phyloP scores from a whole-genome alignment of 176 grass and related monocot genomes.

The Elymus sibiricus region DNA sequence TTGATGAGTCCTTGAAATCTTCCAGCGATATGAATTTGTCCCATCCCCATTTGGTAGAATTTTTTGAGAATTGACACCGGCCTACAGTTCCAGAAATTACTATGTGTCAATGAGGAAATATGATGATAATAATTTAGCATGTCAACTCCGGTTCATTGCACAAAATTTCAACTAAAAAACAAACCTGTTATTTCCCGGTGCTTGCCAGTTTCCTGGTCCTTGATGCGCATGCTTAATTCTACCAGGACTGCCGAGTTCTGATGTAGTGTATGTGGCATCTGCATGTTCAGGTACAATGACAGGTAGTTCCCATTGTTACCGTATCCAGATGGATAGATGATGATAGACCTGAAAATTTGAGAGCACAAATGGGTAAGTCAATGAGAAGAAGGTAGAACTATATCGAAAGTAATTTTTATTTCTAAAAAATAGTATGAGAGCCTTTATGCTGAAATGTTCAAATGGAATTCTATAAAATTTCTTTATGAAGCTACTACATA shows the following conservation, averaged over 20 bases:
- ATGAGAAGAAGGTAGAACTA: not conserved
- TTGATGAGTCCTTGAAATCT: slow-evolving; percentile 17
- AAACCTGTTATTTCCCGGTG: slow-evolving; percentile 4
- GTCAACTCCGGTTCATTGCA: not conserved
- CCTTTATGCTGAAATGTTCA: not conserved
- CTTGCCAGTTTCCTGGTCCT: slow-evolving; percentile 12
- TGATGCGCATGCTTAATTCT: slow-evolving; percentile 22
- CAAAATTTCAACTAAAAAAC: not conserved
- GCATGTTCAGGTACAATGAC: slow-evolving; percentile 16
- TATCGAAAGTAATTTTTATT: not conserved
- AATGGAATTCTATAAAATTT: not conserved
- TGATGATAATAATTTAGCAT: not conserved
- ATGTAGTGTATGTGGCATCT: not conserved
- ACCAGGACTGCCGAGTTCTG: slow-evolving; percentile 3
- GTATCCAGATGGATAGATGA: not conserved
- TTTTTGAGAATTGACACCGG: not conserved
- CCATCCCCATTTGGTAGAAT: not conserved
- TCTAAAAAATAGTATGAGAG: not conserved
- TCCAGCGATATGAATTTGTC: slow-evolving; percentile 18
- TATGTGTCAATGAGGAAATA: not conserved
- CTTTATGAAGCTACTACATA: not conserved
- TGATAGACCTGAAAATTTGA: slow-evolving; percentile 14
- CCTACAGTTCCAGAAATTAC: not conserved
- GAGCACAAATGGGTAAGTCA: not conserved
- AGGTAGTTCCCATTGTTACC: slow-evolving; percentile 10